Conservation (phyloP, 495 filamentous ascomycete genomes). For the Hypoxylon fragiforme region DNA sequence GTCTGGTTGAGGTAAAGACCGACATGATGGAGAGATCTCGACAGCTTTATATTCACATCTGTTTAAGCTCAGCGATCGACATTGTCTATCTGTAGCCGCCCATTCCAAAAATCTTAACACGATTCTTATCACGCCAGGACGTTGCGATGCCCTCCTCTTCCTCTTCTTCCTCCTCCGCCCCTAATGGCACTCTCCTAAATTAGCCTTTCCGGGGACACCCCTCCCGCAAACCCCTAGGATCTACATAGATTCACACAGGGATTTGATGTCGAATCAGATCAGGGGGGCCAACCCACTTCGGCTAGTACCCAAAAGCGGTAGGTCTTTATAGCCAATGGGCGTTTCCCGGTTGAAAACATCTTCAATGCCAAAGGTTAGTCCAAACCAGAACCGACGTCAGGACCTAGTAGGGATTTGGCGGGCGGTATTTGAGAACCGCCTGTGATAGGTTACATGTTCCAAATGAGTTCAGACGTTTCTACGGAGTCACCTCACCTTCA, state of each 20-base stretch:
- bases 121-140: conserved; percentile 11
- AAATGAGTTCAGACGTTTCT: background rate
- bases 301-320: conserved; percentile 16
- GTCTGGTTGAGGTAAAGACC: background rate
- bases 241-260: conserved; percentile 25
- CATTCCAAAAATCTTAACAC: background rate
- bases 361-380: conserved; percentile 18
- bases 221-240: conserved; percentile 18
- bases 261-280: conserved; percentile 24
- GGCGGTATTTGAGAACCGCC: background rate
- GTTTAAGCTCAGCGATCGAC: conserved; percentile 12
- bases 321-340: conserved; percentile 27
- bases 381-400: conserved; percentile 20
- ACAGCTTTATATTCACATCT: conserved; percentile 24
- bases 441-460: conserved; percentile 11
- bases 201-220: conserved; percentile 11
- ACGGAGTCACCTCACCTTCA: background rate
- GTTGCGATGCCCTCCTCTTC: too few relatives aligned
- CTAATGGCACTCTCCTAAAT: conserved; percentile 34
- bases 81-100: conserved; percentile 5
- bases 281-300: conserved; percentile 19
- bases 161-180: conserved; percentile 15
- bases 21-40: background rate
- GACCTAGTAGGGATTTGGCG: background rate
- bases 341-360: conserved; percentile 30